Evolutionary conservation across 805 yeast genomes (phyloP).

Genomic region (Jamesozyma lodderae): DNA sequence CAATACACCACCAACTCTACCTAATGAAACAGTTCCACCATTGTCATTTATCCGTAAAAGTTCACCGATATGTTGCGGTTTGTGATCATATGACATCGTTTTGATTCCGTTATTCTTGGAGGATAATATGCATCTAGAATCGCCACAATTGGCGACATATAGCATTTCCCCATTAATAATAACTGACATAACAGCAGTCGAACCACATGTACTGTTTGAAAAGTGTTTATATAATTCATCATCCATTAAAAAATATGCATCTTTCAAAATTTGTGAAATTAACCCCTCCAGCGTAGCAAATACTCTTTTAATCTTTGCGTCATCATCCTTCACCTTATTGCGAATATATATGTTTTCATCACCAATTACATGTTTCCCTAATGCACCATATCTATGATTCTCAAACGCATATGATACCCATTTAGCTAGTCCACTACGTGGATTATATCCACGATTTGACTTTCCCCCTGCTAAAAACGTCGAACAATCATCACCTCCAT

Average conservation of each 20-base stretch:
- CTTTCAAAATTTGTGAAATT: conserved; percentile 33
- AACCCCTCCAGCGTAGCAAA: conserved; percentile 30
- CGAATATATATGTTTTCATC: conserved; percentile 1
- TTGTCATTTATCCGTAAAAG: conserved; percentile 83
- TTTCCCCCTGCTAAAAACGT: conserved; percentile 37
- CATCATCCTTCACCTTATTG: background rate
- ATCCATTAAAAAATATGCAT: conserved; percentile 40
- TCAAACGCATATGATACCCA: conserved; percentile 26
- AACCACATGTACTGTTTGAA: conserved; percentile 38
- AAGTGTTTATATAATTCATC: conserved; percentile 33
- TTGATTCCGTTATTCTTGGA: conserved; percentile 48
- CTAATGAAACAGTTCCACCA: conserved; percentile 88
- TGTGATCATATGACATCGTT: conserved; percentile 68
- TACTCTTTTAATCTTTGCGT: conserved; percentile 8
- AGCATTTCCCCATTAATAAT: conserved; percentile 38
- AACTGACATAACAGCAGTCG: conserved; percentile 42
- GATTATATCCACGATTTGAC: conserved; percentile 8
- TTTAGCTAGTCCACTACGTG: conserved; percentile 20
- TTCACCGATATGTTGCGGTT: conserved; percentile 93
- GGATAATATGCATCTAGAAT: conserved; percentile 54
- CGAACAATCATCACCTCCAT: conserved; percentile 63
- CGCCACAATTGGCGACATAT: conserved; percentile 65
- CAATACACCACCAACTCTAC: conserved; percentile 90
- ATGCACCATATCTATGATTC: conserved; percentile 22
- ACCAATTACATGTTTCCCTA: conserved; percentile 5